phyloP scores from a whole-genome alignment of 495 filamentous ascomycete genomes.

The Penicillium parvum region DNA sequence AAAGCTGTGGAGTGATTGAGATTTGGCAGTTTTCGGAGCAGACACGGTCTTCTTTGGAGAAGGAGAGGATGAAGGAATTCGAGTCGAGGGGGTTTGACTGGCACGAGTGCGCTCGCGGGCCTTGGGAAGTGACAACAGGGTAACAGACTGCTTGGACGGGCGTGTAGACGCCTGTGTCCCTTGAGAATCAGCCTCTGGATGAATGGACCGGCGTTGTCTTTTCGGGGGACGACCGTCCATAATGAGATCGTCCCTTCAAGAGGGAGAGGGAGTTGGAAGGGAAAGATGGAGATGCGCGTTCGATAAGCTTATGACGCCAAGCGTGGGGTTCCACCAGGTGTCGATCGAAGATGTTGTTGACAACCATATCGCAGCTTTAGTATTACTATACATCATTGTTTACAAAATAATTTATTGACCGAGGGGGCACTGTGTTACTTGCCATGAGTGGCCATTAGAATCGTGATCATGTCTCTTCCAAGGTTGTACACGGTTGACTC shows the following conservation, averaged over 20 bases:
- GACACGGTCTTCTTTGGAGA: constrained; percentile 16
- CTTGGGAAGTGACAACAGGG: constrained; percentile 13
- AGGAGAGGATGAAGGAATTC: constrained; percentile 16
- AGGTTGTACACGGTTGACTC: background rate
- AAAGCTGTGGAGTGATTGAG: constrained; percentile 23
- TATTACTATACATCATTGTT: too few relatives aligned
- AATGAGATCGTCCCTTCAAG: constrained; percentile 2
- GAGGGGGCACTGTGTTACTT: too few relatives aligned
- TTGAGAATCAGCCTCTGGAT: constrained; percentile 1
- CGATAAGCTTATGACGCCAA: constrained; percentile 19
- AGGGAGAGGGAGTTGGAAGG: constrained; percentile 1
- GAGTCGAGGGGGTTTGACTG: constrained; percentile 1
- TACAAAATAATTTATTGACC: too few relatives aligned
- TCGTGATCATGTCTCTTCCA: background rate
- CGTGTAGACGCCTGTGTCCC: background rate
- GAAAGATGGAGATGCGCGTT: constrained; percentile 11
- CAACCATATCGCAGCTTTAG: too few relatives aligned
- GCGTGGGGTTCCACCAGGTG: background rate
- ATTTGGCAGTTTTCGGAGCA: constrained; percentile 6
- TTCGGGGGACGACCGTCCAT: constrained; percentile 48
- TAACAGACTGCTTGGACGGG: constrained; percentile 5
- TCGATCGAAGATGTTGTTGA: too few relatives aligned
- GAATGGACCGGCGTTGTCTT: constrained; percentile 37
- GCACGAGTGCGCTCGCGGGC: constrained; percentile 10
- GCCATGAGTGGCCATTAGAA: too few relatives aligned